These are phyloP conservation scores for Ascochyta clinopodiicola DNA, from an alignment of 2,329 filamentous ascomycete species.

Conservation along the genomic window DNA sequence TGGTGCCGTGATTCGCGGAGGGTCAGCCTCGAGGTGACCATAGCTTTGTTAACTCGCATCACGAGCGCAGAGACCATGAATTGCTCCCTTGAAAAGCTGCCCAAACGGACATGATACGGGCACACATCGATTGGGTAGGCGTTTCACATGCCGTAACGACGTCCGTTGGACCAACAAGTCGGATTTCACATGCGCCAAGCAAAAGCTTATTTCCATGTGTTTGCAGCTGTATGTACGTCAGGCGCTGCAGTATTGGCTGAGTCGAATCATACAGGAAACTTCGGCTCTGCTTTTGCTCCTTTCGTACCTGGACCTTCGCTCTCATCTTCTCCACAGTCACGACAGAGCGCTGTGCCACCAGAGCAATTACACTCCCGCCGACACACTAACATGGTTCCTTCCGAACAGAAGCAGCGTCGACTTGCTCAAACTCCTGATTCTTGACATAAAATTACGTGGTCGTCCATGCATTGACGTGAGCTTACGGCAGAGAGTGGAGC, in stretches of 20 bases:
- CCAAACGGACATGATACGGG: slow-evolving; percentile 19
- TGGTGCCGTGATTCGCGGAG: slow-evolving; percentile 26
- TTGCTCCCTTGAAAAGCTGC: slow-evolving; percentile 15
- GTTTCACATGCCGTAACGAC: slow-evolving; percentile 24
- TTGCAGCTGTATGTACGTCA: slow-evolving; percentile 17
- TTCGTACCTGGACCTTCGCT: slow-evolving; percentile 5
- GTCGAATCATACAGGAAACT: slow-evolving; percentile 16
- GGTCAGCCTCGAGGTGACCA: slow-evolving; percentile 28
- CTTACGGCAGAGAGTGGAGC: slow-evolving; percentile 23
- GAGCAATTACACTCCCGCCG: not conserved
- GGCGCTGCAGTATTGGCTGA: slow-evolving; percentile 21
- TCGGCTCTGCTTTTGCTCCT: slow-evolving; percentile 14
- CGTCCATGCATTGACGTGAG: slow-evolving; percentile 24
- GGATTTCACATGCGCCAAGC: slow-evolving; percentile 26
- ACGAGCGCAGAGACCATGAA: slow-evolving; percentile 20
- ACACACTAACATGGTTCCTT: slow-evolving; percentile 2
- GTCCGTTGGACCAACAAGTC: slow-evolving; percentile 23
- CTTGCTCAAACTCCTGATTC: not conserved
- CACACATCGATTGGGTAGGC: slow-evolving; percentile 21
- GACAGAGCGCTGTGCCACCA: slow-evolving; percentile 8
- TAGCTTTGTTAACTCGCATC: slow-evolving; percentile 26
- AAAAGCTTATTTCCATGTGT: slow-evolving; percentile 29
- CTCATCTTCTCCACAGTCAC: not conserved
- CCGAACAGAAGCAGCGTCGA: not conserved
- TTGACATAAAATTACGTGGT: slow-evolving; percentile 5